Conservation (phyloP, 495 filamentous ascomycete species). For the Apiosordaria backusii region DNA sequence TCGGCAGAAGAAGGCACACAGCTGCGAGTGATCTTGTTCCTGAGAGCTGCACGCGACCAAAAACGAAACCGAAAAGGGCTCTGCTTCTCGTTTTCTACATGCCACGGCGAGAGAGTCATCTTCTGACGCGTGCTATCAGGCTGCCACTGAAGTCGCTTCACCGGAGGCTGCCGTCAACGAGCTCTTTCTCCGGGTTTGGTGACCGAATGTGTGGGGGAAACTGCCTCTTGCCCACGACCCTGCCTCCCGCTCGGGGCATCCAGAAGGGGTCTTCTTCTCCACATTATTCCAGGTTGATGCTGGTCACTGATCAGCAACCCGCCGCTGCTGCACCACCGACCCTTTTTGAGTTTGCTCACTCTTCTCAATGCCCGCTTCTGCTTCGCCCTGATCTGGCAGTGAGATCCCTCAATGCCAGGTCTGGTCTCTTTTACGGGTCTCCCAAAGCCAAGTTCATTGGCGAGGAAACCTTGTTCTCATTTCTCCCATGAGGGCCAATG, state of each 20-base stretch:
- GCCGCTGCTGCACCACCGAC: slow-evolving; percentile 6
- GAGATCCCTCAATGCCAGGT: neutral
- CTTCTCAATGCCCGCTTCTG: slow-evolving; percentile 6
- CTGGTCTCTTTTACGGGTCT: neutral
- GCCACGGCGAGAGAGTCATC: no score
- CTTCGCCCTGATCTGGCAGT: slow-evolving; percentile 12
- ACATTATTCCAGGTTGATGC: neutral
- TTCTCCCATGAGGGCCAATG: neutral
- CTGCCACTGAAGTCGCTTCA: neutral
- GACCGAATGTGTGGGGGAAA: slow-evolving; percentile 8
- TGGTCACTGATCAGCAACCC: slow-evolving; percentile 9
- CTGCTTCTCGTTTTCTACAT: no score
- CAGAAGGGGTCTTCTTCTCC: slow-evolving; percentile 7
- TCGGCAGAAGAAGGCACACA: neutral
- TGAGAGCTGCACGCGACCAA: neutral
- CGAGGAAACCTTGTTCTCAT: no score
- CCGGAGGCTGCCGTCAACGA: neutral
- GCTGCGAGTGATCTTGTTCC: neutral
- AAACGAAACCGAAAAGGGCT: neutral
- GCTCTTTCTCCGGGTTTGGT: slow-evolving; percentile 8
- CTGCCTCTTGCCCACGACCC: neutral
- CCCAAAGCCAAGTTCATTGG: no score
- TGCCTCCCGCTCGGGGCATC: neutral
- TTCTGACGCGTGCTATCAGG: neutral
- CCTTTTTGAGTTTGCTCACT: neutral